phyloP scores from a whole-genome alignment of 805 yeast genomes.

The Metschnikowia drakensbergensis region DNA sequence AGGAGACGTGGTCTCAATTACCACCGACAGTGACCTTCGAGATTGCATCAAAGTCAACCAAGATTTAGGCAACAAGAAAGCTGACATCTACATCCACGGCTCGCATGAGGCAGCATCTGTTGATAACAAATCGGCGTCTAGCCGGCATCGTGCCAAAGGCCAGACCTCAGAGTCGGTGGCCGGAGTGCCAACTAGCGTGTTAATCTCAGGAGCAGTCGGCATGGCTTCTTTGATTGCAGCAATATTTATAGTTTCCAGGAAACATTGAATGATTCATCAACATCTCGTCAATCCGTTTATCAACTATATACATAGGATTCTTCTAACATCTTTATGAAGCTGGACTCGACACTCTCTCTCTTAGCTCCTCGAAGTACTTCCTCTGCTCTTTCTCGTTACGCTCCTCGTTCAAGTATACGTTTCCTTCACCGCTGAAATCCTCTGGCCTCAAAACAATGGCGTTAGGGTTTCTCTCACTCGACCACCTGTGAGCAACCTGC shows the following conservation, averaged over 20 bases:
- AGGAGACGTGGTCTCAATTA: slow-evolving; percentile 73
- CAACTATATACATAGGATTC: slow-evolving; percentile 3
- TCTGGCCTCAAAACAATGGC: slow-evolving; percentile 59
- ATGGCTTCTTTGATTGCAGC: slow-evolving; percentile 47
- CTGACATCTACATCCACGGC: slow-evolving; percentile 67
- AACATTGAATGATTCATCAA: slow-evolving; percentile 26
- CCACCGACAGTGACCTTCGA: slow-evolving; percentile 65
- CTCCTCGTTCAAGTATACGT: slow-evolving; percentile 52
- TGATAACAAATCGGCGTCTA: neutral
- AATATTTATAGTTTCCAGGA: slow-evolving; percentile 15
- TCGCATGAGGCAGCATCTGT: slow-evolving; percentile 10
- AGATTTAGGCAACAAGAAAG: slow-evolving; percentile 50
- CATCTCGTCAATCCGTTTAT: neutral
- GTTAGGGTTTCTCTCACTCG: slow-evolving; percentile 67
- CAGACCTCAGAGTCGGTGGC: slow-evolving; percentile 25
- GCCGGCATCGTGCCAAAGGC: slow-evolving; percentile 21
- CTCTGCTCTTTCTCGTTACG: slow-evolving; percentile 45
- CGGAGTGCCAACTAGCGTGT: slow-evolving; percentile 56
- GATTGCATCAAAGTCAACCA: slow-evolving; percentile 66
- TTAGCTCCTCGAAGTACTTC: slow-evolving; percentile 43
- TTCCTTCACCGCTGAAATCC: slow-evolving; percentile 52
- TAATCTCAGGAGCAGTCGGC: slow-evolving; percentile 62
- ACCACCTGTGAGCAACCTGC: slow-evolving; percentile 41
- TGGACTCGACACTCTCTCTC: slow-evolving; percentile 39
- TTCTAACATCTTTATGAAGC: slow-evolving; percentile 20